Conservation (phyloP, 768 basidiomycete species). For the Podaxis sp. region DNA sequence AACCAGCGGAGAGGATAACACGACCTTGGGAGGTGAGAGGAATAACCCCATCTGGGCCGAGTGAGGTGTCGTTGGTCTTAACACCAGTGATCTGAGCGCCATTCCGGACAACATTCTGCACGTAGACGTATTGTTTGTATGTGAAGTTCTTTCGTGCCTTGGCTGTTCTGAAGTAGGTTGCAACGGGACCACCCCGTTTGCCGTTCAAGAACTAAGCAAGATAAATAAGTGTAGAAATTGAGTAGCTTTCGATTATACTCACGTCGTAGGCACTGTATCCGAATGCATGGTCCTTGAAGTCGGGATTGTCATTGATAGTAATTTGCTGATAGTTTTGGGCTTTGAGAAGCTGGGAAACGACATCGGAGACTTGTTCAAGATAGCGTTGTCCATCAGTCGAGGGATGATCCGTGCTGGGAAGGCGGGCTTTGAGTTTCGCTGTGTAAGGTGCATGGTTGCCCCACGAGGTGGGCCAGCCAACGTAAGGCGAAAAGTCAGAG, state of each 20-base stretch:
- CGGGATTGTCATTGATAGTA: constrained; percentile 55
- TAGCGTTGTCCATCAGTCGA: constrained; percentile 61
- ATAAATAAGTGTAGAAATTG: not conserved
- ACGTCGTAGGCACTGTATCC: constrained; percentile 51
- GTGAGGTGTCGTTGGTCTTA: constrained; percentile 56
- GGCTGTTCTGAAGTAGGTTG: constrained; percentile 61
- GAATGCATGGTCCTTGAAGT: constrained; percentile 57
- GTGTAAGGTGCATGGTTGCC: constrained; percentile 46
- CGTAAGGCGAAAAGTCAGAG: constrained; percentile 45
- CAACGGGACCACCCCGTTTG: constrained; percentile 54
- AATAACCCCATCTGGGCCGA: constrained; percentile 54
- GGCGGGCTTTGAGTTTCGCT: constrained; percentile 43
- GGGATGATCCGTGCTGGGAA: constrained; percentile 57
- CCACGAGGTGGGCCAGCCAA: constrained; percentile 59
- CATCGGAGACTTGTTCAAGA: constrained; percentile 45
- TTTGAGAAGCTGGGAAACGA: constrained; percentile 44
- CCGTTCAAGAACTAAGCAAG: constrained; percentile 37
- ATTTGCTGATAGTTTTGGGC: constrained; percentile 49
- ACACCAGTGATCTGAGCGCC: constrained; percentile 57
- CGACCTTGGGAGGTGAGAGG: constrained; percentile 53
- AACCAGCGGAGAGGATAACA: constrained; percentile 57
- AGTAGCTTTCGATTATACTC: constrained; percentile 14
- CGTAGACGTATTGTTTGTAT: constrained; percentile 46
- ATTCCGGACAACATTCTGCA: constrained; percentile 53
- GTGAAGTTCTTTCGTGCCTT: constrained; percentile 49